Conservation (phyloP, 306 rosid species). For the Lupinus albus region DNA sequence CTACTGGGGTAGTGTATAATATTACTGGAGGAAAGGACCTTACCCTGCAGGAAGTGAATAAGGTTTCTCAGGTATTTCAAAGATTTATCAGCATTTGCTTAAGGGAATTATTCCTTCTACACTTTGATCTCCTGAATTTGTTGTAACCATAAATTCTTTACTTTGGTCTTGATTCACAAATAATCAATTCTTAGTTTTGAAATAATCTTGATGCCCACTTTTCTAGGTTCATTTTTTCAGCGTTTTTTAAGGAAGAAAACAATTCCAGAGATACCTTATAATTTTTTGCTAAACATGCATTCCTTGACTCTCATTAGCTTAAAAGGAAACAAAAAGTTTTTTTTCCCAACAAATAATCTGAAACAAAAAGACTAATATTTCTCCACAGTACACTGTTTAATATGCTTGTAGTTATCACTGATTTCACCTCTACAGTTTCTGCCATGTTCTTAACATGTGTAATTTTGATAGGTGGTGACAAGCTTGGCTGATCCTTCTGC, state of each 20-base stretch:
- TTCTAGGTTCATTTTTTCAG: no score
- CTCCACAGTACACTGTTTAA: not conserved
- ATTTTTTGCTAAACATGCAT: no score
- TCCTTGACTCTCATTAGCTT: no score
- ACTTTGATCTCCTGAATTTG: conserved; percentile 21
- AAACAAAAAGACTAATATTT: not conserved
- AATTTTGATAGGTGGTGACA: conserved; percentile 73
- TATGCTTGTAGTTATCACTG: not conserved
- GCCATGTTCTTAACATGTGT: conserved; percentile 10
- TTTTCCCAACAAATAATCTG: no score
- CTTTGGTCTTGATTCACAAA: no score
- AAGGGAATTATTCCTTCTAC: conserved; percentile 22
- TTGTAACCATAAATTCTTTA: not conserved
- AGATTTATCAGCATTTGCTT: conserved; percentile 33
- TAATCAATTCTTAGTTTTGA: no score
- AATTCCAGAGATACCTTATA: no score
- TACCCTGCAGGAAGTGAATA: conserved; percentile 95
- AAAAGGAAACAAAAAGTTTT: no score
- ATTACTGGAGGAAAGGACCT: conserved; percentile 98
- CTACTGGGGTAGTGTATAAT: conserved; percentile 95
- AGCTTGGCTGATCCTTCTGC: conserved; percentile 99
- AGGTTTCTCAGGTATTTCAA: conserved; percentile 87
- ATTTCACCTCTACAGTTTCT: not conserved
- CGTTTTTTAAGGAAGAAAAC: no score
- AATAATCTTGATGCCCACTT: no score